Conservation (phyloP, 352 stramenopile genomes). For the Phytophthora macrochlamydospora region DNA sequence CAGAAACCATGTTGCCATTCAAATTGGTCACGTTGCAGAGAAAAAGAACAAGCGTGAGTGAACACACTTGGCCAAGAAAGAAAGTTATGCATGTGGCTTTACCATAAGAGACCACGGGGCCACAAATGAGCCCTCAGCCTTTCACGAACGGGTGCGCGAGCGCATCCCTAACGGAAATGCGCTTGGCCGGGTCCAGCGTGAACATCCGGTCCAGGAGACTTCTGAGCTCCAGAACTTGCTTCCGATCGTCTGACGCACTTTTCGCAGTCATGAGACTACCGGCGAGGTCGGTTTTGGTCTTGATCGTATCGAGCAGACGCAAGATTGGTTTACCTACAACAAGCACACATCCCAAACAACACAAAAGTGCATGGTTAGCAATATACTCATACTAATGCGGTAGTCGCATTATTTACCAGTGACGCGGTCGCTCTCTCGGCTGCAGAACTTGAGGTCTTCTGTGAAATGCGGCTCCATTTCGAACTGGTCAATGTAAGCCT, state of each 20-base stretch:
- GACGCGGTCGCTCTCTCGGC: conserved; percentile 79
- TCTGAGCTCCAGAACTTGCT: conserved; percentile 66
- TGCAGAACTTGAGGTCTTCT: conserved; percentile 86
- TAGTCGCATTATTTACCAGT: conserved; percentile 50
- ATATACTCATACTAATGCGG: not conserved
- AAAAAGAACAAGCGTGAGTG: conserved; percentile 1
- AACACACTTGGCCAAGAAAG: conserved; percentile 1
- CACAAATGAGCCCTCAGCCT: conserved; percentile 8
- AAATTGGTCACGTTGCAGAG: conserved; percentile 3
- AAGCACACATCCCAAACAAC: not conserved
- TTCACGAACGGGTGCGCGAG: conserved; percentile 85
- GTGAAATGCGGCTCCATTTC: conserved; percentile 89
- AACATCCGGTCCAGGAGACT: conserved; percentile 88
- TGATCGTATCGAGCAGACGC: conserved; percentile 71
- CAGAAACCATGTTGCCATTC: conserved; percentile 1
- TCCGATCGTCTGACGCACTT: conserved; percentile 67
- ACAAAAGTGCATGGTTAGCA: not conserved
- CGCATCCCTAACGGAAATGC: conserved; percentile 75
- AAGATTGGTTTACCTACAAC: conserved; percentile 69
- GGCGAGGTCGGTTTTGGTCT: conserved; percentile 65
- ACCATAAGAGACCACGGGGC: conserved; percentile 1
- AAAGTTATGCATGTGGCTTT: not conserved
- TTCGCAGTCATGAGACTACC: conserved; percentile 63
- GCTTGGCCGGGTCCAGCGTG: conserved; percentile 78
- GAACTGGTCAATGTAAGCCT: conserved; percentile 81